Conservation (phyloP, 768 basidiomycete species). For the Antrodiella citrinella region DNA sequence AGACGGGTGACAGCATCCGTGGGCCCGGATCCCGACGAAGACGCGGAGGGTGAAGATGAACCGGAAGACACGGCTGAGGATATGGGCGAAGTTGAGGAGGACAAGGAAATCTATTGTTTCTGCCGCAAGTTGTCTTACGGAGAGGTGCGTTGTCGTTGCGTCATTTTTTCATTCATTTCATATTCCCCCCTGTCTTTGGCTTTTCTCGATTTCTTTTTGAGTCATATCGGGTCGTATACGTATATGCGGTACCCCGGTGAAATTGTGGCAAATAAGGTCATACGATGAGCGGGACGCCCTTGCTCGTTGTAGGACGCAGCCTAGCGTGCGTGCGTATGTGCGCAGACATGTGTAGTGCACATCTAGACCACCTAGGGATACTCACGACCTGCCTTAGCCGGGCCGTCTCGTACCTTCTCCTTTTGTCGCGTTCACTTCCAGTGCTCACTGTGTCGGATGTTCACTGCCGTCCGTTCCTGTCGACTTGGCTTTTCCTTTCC, state of each 20-base stretch:
- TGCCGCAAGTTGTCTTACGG: slow-evolving; percentile 58
- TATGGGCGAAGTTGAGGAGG: slow-evolving; percentile 44
- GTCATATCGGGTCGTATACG: too few species aligned
- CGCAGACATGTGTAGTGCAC: background rate
- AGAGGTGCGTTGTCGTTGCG: slow-evolving; percentile 29
- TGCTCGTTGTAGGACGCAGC: background rate
- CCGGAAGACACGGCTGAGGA: slow-evolving; percentile 31
- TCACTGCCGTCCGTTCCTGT: background rate
- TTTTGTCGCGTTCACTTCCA: background rate
- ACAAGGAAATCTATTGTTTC: slow-evolving; percentile 54
- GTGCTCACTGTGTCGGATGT: background rate
- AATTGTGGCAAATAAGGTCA: background rate
- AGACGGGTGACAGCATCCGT: slow-evolving; percentile 17
- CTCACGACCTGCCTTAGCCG: background rate
- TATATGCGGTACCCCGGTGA: too few species aligned
- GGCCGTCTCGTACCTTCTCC: background rate
- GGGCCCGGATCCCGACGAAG: slow-evolving; percentile 23
- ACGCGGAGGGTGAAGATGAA: slow-evolving; percentile 29
- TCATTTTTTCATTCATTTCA: background rate
- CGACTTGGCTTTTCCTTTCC: too few species aligned
- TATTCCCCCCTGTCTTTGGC: background rate
- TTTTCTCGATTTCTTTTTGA: background rate
- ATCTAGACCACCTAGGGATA: too few species aligned
- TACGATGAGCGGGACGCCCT: background rate
- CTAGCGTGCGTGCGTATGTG: background rate